Evolutionary conservation across 108 stramenopile genomes (phyloP).

Genomic region (Fragilariopsis cylindrus): DNA sequence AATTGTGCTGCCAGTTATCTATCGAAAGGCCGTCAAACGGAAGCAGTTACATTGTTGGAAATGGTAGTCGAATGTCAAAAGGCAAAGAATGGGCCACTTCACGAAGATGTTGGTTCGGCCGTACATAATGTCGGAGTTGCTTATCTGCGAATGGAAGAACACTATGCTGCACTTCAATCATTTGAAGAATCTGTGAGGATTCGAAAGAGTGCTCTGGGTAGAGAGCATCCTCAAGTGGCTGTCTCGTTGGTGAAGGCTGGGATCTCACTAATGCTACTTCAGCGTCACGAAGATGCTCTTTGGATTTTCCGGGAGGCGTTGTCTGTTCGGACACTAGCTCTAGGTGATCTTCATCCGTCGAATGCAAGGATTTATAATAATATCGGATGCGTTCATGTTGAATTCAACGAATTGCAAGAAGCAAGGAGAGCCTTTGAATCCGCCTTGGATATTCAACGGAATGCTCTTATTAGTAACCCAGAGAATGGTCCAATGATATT

Average conservation of each 20-base stretch:
- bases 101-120: conserved; percentile 49
- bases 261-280: conserved; percentile 43
- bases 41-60: conserved; percentile 44
- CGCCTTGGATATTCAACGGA: conserved; percentile 55
- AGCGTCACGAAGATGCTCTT: conserved; percentile 52
- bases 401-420: conserved; percentile 45
- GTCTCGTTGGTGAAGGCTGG: conserved; percentile 61
- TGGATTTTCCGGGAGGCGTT: conserved; percentile 58
- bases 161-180: conserved; percentile 47
- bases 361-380: conserved; percentile 60
- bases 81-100: conserved; percentile 36
- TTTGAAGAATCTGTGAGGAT: conserved; percentile 62
- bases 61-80: conserved; percentile 42
- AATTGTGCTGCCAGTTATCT: conserved; percentile 22
- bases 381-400: conserved; percentile 65
- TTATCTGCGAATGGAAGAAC: conserved; percentile 32
- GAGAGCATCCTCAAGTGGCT: conserved; percentile 56
- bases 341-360: conserved; percentile 52
- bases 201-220: conserved; percentile 50
- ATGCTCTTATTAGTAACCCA: conserved; percentile 45
- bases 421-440: conserved; percentile 52
- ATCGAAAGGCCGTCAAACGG: conserved; percentile 23
- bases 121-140: conserved; percentile 62
- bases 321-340: conserved; percentile 42
- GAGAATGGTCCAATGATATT: conserved; percentile 49